Conservation (phyloP, 2,329 filamentous ascomycete genomes). For the Ascochyta pisi region DNA sequence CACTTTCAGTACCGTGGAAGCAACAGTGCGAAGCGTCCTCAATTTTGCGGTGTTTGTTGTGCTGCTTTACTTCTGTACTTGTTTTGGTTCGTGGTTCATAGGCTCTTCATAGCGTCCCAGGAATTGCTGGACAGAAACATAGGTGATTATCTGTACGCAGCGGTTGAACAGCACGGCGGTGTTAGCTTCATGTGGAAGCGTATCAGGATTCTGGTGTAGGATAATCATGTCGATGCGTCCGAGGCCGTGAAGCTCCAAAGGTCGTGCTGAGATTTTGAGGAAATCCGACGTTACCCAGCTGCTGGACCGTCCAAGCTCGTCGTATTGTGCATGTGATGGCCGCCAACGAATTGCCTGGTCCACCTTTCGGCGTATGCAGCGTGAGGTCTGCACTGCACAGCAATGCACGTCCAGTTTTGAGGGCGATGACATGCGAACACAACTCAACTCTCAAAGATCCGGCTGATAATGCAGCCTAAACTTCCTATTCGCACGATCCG, state of each 20-base stretch:
- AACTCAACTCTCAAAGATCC: slow-evolving; percentile 66
- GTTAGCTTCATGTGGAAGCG: no score
- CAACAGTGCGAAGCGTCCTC: not conserved
- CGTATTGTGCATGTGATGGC: not conserved
- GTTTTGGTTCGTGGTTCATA: not conserved
- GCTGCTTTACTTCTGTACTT: not conserved
- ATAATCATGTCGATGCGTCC: no score
- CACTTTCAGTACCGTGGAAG: not conserved
- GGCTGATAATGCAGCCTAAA: slow-evolving; percentile 85
- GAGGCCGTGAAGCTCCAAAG: no score
- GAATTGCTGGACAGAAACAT: not conserved
- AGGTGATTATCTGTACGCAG: not conserved
- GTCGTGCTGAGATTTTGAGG: no score
- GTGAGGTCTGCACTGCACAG: not conserved
- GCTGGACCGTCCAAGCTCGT: not conserved
- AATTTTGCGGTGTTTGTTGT: not conserved
- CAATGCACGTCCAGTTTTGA: not conserved
- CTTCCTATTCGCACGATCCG: slow-evolving; percentile 87
- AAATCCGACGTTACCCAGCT: not conserved
- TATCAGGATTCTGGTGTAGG: no score
- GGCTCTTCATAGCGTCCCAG: not conserved
- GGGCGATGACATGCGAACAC: not conserved
- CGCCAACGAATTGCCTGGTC: not conserved
- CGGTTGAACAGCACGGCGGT: not conserved
- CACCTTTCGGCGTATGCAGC: not conserved